Evolutionary conservation across 148 eudicot species (phyloP), one percentile per base, ranked within the genome.

Genomic region (Fagopyrum tataricum): DNA sequence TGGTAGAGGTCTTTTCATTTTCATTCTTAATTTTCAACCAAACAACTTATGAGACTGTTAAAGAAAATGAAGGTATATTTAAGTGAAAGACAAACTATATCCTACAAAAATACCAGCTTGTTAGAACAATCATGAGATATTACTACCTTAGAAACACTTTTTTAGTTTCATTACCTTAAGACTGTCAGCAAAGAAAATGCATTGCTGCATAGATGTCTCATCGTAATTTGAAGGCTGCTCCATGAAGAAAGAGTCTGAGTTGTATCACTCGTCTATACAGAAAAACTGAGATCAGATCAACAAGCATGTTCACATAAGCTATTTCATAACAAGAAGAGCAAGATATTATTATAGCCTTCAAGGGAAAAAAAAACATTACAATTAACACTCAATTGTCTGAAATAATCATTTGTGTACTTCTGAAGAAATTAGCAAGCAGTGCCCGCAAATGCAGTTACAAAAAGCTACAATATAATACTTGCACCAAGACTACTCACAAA

Each of bases 181-280:
- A 82, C 97, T 87, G 78, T 91, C 97, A n/a, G 93, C 80, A 78
- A 94, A 91, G 69, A 84, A 87, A 83, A 91, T 75, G 83, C 90
- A 90, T 74, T 94, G 91, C 71, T 94, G 89, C 96, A 94, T 87
- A 59, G 97, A 87, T 13, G 81, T 74, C 79, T 94, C 97, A 75
- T 94, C 93, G 42, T 82, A 91, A 80, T 85, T 85, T 39, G 90
- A 82, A 7, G 89, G 82, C 72, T 80, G 85, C 72, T 88, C 74
- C 97, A 82, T 86, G 72, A 61, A 64, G 12, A 6, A 37, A 37
- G 69, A 64, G 20, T 64, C 18, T 15, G 69, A 31, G 69, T 37
- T 64, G 17, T 61, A 14, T 61, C 41, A 11, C n/a, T 46, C 67
- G 26, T 8, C 13, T 37, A 10, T 37, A 13, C 42, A 31, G 69